phyloP scores from a whole-genome alignment of 2,329 filamentous ascomycete genomes.

The Cladosporium sp. region DNA sequence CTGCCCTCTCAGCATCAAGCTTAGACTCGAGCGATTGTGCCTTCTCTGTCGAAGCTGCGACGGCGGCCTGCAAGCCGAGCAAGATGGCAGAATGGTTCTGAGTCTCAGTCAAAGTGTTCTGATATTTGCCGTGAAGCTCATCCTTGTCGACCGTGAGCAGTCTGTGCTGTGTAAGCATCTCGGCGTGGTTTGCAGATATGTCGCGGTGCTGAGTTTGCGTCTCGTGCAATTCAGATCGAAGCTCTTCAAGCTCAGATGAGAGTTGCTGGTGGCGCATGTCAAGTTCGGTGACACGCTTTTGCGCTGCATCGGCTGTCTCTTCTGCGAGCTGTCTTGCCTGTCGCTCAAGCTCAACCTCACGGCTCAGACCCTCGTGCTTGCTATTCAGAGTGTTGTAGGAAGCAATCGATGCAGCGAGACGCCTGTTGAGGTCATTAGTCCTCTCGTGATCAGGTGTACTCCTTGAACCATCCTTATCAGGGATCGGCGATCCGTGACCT shows the following conservation, averaged over 20 bases:
- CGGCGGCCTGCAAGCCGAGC: conserved; percentile 72
- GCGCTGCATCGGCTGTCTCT: conserved; percentile 79
- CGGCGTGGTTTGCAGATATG: conserved; percentile 73
- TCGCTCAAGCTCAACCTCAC: conserved; percentile 78
- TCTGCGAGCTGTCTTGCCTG: conserved; percentile 82
- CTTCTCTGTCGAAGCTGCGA: conserved; percentile 77
- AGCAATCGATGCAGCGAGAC: conserved; percentile 78
- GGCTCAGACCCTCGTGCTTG: conserved; percentile 68
- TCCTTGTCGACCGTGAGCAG: conserved; percentile 84
- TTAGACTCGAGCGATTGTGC: conserved; percentile 75
- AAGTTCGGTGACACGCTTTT: conserved; percentile 79
- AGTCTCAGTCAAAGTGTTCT: conserved; percentile 66
- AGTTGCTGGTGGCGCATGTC: conserved; percentile 83
- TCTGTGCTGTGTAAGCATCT: conserved; percentile 73
- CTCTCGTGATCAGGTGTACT: conserved; percentile 61
- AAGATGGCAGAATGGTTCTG: conserved; percentile 73
- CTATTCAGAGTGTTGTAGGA: conserved; percentile 78
- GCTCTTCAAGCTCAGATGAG: conserved; percentile 78
- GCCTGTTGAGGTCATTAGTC: conserved; percentile 73
- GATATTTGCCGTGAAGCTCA: conserved; percentile 69
- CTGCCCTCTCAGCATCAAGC: conserved; percentile 77
- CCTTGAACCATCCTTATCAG: conserved; percentile 59
- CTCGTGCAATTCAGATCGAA: conserved; percentile 83
- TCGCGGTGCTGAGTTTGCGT: conserved; percentile 77
- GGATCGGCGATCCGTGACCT: conserved; percentile 62